Base-by-base conservation (phyloP, 495 filamentous ascomycete species). In the Daldinia vernicosa region DNA sequence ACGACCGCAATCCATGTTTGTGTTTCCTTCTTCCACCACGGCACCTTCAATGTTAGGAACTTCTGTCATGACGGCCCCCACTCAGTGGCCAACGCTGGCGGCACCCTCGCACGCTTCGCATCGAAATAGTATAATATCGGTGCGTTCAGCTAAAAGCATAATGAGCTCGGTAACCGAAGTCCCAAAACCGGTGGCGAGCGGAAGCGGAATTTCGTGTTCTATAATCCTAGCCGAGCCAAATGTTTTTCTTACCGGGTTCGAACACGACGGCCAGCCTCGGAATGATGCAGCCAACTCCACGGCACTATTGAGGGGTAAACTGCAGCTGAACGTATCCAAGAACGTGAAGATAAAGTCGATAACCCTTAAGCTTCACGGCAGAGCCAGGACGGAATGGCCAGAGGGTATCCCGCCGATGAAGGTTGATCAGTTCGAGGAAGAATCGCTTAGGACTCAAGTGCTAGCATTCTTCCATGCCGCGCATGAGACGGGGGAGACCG, bases 401-500 rank as follows among this genome's bases (percentile, higher is more conserved):
- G 95, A 99, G 84, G 95, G 95, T 33, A 97, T 99, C 22, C 96
- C 95, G 6, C 96, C 95, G 1, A 86, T 87, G 68, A 98, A 97
- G 77, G 83, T 89, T 0, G 91, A 97, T 60, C 90, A 91, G 66
- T 90, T 89, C 75, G 95, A 99, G 66, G 92, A 87, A 80, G 87
- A 94, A 80, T 88, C 85, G 7, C 85, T 95, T 60, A 89, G 92
- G 80, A 88, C 87, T 43, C 91, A 93, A 70, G 91, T 88, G 2
- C 86, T 93, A 78, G 90, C 93, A 0, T 95, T 95, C 77, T 95
- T 94, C 80, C 92, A 94, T 70, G 91, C 91, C 11, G 85, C 90
- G 66, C 82, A 86, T 58, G 79, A 85, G 60, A 79, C 83, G 37
- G 85, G 85, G 79, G 79, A 81, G 54, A 83, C 84, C 17, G 80